A percentile compares a stretch with the other conserved stretches of the same genome.
These are phyloP conservation scores for Pestalotiopsis sp. DNA, from an alignment of 2,329 filamentous ascomycete species.

Conservation along the genomic window DNA sequence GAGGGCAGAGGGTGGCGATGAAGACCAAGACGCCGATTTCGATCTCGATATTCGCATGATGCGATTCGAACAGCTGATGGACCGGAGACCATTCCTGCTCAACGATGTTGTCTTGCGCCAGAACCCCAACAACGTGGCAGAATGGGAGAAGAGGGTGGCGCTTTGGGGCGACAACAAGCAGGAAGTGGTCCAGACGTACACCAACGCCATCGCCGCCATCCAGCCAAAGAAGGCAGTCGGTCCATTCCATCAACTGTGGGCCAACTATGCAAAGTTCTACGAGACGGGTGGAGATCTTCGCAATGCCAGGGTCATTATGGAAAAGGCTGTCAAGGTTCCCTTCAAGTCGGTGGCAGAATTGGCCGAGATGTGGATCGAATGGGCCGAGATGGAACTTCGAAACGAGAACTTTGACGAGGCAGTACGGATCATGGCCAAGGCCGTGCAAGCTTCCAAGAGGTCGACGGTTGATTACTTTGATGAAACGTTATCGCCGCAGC, in stretches of 20 bases:
- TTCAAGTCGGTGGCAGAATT: slow-evolving; percentile 98
- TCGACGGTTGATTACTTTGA: slow-evolving; percentile 99
- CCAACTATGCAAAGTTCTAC: slow-evolving; percentile 97
- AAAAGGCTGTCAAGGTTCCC: slow-evolving; percentile 96
- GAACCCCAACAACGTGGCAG: slow-evolving; percentile 92
- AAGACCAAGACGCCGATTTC: slow-evolving; percentile 85
- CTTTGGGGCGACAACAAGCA: slow-evolving; percentile 92
- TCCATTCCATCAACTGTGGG: slow-evolving; percentile 92
- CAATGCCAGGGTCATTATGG: slow-evolving; percentile 90
- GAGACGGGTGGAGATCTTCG: slow-evolving; percentile 83
- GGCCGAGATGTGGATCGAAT: slow-evolving; percentile 98
- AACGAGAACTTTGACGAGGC: slow-evolving; percentile 96
- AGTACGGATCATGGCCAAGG: slow-evolving; percentile 94
- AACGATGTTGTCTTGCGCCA: slow-evolving; percentile 95
- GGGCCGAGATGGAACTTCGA: slow-evolving; percentile 97
- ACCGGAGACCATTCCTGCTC: slow-evolving; percentile 89
- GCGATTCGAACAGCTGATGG: slow-evolving; percentile 97
- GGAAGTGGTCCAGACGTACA: slow-evolving; percentile 93
- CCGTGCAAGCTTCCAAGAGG: slow-evolving; percentile 92
- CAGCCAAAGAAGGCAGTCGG: slow-evolving; percentile 93
- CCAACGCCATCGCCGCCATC: slow-evolving; percentile 89
- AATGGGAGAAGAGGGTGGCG: slow-evolving; percentile 97
- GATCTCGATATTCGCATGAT: slow-evolving; percentile 97
- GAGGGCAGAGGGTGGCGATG: slow-evolving; percentile 76
- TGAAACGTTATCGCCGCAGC: slow-evolving; percentile 89